A percentile compares a stretch with the other conserved stretches of the same genome.
Conservation (phyloP, 495 filamentous ascomycete species). For the Talaromyces nanjingensis region DNA sequence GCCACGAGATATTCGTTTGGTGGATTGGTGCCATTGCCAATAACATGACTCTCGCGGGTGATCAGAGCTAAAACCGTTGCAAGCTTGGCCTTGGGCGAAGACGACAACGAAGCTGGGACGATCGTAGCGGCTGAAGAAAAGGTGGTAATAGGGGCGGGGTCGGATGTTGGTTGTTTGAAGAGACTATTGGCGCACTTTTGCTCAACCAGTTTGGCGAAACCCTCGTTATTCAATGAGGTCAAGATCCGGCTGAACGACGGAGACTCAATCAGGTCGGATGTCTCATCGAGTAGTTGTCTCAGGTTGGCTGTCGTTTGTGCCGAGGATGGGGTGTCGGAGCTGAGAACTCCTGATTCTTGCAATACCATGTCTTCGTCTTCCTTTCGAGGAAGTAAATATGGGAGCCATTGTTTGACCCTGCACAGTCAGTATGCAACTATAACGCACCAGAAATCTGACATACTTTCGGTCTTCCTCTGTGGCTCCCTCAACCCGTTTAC, state of each 20-base stretch:
- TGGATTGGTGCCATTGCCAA: slow-evolving; percentile 64
- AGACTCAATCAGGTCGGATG: slow-evolving; percentile 90
- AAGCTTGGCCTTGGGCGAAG: slow-evolving; percentile 61
- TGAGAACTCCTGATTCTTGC: slow-evolving; percentile 70
- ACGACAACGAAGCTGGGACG: slow-evolving; percentile 20
- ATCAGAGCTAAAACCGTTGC: slow-evolving; percentile 84
- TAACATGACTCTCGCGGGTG: slow-evolving; percentile 79
- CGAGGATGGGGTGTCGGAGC: slow-evolving; percentile 37
- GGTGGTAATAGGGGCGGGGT: slow-evolving; percentile 32
- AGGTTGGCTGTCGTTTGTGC: slow-evolving; percentile 49
- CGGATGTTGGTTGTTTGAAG: slow-evolving; percentile 51
- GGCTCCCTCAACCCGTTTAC: slow-evolving; percentile 75
- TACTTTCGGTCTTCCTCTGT: slow-evolving; percentile 59
- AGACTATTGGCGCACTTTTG: slow-evolving; percentile 68
- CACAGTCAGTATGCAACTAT: slow-evolving; percentile 9
- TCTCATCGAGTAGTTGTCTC: slow-evolving; percentile 89
- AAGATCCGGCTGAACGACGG: slow-evolving; percentile 79
- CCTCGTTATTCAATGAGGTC: slow-evolving; percentile 77
- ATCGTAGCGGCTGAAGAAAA: slow-evolving; percentile 36
- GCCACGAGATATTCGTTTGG: slow-evolving; percentile 79
- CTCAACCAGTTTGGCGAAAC: slow-evolving; percentile 75
- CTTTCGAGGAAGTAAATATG: slow-evolving; percentile 71
- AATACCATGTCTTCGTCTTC: slow-evolving; percentile 77
- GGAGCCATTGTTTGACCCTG: slow-evolving; percentile 62
- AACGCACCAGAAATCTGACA: slow-evolving; percentile 13